Conservation (phyloP, 129 eudicot genomes). For the Apium graveolens region DNA sequence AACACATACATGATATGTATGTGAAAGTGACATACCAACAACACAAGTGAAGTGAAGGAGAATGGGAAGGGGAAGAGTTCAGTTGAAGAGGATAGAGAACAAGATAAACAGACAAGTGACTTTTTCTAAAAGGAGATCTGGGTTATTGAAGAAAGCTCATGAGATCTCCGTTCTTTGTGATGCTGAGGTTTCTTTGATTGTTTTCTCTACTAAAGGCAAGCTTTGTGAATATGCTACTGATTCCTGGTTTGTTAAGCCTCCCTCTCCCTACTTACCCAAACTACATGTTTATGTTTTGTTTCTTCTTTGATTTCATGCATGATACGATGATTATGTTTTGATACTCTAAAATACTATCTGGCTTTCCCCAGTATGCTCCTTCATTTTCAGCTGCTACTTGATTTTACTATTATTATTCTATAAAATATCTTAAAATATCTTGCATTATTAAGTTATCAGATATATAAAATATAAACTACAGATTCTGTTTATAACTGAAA, state of each 20-base stretch:
- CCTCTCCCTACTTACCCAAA: too few relatives aligned
- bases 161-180: constrained; percentile 93
- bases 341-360: too few relatives aligned
- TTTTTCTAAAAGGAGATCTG: constrained; percentile 67
- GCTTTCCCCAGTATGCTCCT: too few relatives aligned
- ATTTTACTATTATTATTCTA: too few relatives aligned
- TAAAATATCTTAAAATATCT: not conserved
- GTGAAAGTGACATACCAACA: too few relatives aligned
- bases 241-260: constrained; percentile 50
- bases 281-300: too few relatives aligned
- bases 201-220: constrained; percentile 84
- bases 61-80: constrained; percentile 90
- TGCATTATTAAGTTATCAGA: too few relatives aligned
- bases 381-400: too few relatives aligned
- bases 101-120: constrained; percentile 82
- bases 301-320: not conserved
- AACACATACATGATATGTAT: not conserved
- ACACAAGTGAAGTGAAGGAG: too few relatives aligned
- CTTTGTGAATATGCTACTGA: constrained; percentile 78
- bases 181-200: constrained; percentile 80
- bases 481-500: not conserved
- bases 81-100: constrained; percentile 89
- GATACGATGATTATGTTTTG: too few relatives aligned
- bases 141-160: constrained; percentile 74
- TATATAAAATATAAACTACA: too few relatives aligned